Evolutionary conservation across 306 rosid species (phyloP), one percentile per base, ranked within the genome.

Genomic region (Vigna nakashimae): DNA sequence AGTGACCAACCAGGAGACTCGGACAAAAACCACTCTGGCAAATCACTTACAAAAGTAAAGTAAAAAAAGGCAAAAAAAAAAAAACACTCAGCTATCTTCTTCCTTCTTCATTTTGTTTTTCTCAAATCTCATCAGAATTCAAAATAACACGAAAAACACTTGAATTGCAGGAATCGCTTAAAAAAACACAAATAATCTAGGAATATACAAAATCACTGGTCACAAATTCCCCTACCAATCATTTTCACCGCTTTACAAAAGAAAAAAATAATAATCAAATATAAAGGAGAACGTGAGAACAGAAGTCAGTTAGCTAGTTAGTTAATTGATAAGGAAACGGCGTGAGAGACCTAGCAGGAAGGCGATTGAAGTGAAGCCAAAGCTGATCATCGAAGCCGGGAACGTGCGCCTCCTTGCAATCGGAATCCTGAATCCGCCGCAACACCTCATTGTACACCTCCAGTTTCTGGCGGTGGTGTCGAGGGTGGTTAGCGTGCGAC

Each of bases 281-380:
- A 5, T 24, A 75, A 75, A 52, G 2, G 53, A 11, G 36, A 52
- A 45, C 13, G n/a, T 2, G 11, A 36, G n/a, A 43, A 28, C 67
- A 40, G 50, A 77, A 83, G 81, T 52, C 9, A 63, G 17, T 16
- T 34, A 34, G n/a, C 46, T n/a, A 63, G 36, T 7, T 32, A 32
- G 20, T 26, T 26, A 40, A 14, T 58, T 13, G 65, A 77, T 75
- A 71, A 48, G 15, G 49, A 52, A 71, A 79, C 11, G 38, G 6
- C 3, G 48, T 30, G 57, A 80, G 46, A 65, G 72, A 96, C 99
- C 98, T 83, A 69, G 98, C 90, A 70, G 99, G 96, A 30, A 96
- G 91, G 58, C 99, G 99, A 80, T 90, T 90, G 88, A 96, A 96
- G 81, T 96, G 99, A 66, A 92, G 94, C 97, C 98, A 96, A 0